Conservation (phyloP, 768 basidiomycete genomes). For the Calocera viscosa region DNA sequence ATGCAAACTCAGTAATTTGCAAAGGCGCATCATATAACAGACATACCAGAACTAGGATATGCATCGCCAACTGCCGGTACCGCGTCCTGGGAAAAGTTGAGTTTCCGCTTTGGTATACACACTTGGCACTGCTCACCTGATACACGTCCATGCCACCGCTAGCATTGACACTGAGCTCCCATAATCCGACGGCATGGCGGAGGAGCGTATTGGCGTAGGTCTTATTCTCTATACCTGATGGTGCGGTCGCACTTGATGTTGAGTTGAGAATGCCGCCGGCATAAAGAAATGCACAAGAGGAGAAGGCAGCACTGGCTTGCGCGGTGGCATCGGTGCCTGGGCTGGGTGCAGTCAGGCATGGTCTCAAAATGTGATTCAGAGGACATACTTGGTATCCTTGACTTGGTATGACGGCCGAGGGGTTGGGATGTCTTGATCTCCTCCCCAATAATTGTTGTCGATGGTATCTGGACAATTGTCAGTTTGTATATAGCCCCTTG, state of each 20-base stretch:
- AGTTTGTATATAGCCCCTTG: constrained; percentile 7
- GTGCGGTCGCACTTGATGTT: constrained; percentile 34
- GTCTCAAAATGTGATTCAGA: neutral
- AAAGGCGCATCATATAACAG: neutral
- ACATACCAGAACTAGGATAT: constrained; percentile 49
- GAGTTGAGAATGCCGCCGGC: constrained; percentile 43
- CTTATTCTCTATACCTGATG: constrained; percentile 48
- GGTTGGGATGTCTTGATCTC: constrained; percentile 61
- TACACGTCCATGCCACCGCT: constrained; percentile 49
- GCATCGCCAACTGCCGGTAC: constrained; percentile 50
- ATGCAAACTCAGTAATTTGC: neutral
- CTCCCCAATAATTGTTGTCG: constrained; percentile 82
- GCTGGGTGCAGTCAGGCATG: neutral
- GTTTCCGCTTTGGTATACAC: neutral
- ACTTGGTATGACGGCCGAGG: constrained; percentile 68
- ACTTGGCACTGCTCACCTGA: constrained; percentile 26
- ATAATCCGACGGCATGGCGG: constrained; percentile 61
- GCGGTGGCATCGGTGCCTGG: neutral
- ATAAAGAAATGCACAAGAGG: constrained; percentile 76
- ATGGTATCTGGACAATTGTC: constrained; percentile 33
- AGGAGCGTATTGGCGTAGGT: constrained; percentile 61
- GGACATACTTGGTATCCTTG: constrained; percentile 44
- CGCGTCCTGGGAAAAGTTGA: constrained; percentile 29
- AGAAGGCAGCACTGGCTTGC: constrained; percentile 32
- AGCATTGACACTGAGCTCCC: constrained; percentile 60